Percentiles rank a stretch among this genome's conserved stretches.
Evolutionary conservation across 2,329 filamentous ascomycete genomes (phyloP).

Genomic region (Pestalotiopsis fici): DNA sequence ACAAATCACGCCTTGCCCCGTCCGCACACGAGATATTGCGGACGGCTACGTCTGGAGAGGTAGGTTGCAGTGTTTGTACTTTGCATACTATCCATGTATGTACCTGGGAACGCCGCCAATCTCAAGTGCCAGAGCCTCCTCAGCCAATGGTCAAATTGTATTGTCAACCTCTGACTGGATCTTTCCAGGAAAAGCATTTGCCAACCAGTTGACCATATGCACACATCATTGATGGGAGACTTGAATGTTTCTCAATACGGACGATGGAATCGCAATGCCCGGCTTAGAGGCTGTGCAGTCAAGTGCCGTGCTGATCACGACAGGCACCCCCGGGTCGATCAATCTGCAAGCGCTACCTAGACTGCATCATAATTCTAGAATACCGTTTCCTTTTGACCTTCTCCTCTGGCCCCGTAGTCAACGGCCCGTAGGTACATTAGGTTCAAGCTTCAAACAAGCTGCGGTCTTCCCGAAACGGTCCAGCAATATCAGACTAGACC

Average conservation of each 20-base stretch:
- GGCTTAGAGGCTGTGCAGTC: neutral
- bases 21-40: too few species aligned
- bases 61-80: too few species aligned
- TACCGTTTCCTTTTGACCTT: neutral
- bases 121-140: too few species aligned
- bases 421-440: neutral
- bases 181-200: too few species aligned
- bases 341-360: neutral
- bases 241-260: neutral
- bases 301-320: neutral
- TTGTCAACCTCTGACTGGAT: too few species aligned
- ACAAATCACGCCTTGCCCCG: too few species aligned
- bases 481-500: neutral
- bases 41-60: too few species aligned
- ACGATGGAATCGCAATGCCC: neutral
- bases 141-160: too few species aligned
- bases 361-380: conserved; percentile 6
- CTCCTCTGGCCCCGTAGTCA: too few species aligned
- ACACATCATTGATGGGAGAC: neutral
- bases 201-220: neutral
- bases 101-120: too few species aligned
- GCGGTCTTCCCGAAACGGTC: neutral
- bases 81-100: neutral
- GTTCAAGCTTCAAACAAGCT: neutral
- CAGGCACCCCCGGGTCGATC: neutral